Evolutionary conservation across 2,329 filamentous ascomycete species (phyloP), one percentile per base, ranked within the genome.

Genomic region (Claviceps pusilla): DNA sequence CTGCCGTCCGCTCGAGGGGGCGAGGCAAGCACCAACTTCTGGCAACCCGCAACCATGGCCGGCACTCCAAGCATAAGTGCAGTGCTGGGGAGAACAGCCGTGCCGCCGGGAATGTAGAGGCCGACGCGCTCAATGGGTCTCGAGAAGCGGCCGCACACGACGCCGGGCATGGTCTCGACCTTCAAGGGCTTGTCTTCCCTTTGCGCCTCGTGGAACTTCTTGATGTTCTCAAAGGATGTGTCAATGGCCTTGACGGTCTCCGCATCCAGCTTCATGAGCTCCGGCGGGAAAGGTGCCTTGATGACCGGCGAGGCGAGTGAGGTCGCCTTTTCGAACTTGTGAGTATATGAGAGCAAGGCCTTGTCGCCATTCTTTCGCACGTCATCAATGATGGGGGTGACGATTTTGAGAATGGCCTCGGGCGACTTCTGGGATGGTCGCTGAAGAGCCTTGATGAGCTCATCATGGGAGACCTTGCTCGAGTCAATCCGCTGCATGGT

Each of bases 31-130:
- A 98, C 86, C 57, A 98, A 95, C 70, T 86, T 94, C 72, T 90
- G 82, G 77, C 93, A 98, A 29, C 93, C 93, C 29, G 93, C 93
- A 7, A 97, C 93, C 86, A 94, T 94, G 57, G 93, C 93, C 7
- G 93, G 93, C 4, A 98, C 93, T 66, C 93, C 93, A 53, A 98
- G 79, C 93, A 98, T 98, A 60, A 98, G 84, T 3, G 93, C 93
- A 7, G 93, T 97, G 54, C 89, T 95, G 12, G 93, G 93, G 45
- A 98, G 77, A n/a, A 98, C 93, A 1, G 93, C 93, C 1, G 93
- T 98, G 58, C 93, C 93, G 55, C 93, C 93, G 7, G 93, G 93
- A 16, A 98, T 86, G 69, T 98, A 98, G 6, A 96, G 76, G 59
- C 93, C 93, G n/a, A 98, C 93, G 42, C 89, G 79, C 70, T 97